phyloP scores from a whole-genome alignment of 2,329 filamentous ascomycete species.

The Aureobasidium sp. region DNA sequence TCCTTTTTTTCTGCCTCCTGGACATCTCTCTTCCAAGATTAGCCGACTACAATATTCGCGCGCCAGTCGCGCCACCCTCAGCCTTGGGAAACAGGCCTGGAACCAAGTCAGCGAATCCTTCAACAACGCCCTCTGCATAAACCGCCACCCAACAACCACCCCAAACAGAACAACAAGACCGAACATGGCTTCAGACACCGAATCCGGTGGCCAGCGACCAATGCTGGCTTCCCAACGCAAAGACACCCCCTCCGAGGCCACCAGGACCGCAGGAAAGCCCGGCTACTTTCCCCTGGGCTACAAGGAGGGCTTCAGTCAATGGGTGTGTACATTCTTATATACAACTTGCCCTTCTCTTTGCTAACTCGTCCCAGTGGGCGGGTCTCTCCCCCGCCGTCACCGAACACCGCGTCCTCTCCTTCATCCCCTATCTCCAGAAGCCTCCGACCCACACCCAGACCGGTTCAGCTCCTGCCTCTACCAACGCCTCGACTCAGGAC shows the following conservation, averaged over 20 bases:
- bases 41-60: conserved; percentile 1
- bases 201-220: conserved; percentile 21
- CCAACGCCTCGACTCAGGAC: conserved; percentile 32
- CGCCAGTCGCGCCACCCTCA: conserved; percentile 8
- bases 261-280: conserved; percentile 13
- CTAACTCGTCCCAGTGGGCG: conserved; percentile 58
- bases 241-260: conserved; percentile 13
- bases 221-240: conserved; percentile 29
- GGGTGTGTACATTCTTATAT: conserved; percentile 44
- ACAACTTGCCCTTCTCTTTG: not conserved
- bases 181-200: conserved; percentile 23
- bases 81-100: conserved; percentile 11
- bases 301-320: conserved; percentile 85
- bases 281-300: conserved; percentile 72
- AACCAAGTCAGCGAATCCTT: not conserved
- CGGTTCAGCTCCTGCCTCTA: conserved; percentile 42
- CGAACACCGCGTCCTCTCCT: conserved; percentile 79
- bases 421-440: conserved; percentile 69
- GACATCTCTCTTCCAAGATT: conserved; percentile 3
- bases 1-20: not conserved
- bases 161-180: not conserved
- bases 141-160: conserved; percentile 12
- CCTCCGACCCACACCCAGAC: conserved; percentile 62
- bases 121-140: conserved; percentile 8
- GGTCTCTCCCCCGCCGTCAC: conserved; percentile 72